Evolutionary conservation across 768 basidiomycete genomes (phyloP), one percentile per base, ranked within the genome.

Genomic region (Lactarius sanguifluus): DNA sequence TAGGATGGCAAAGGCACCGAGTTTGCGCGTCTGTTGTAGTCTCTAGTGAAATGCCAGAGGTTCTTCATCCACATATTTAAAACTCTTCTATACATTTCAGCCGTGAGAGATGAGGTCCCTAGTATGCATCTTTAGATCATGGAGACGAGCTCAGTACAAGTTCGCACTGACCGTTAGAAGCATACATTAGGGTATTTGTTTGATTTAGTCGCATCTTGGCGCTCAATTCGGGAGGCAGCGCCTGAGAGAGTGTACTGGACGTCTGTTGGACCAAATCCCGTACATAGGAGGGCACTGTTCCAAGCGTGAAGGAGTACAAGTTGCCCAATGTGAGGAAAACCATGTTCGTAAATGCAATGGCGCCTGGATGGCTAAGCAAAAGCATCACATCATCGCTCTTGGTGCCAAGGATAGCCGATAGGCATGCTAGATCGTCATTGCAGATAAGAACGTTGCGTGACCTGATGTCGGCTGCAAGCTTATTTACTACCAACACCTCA

Each of bases 41-140:
- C 57, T 50, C 43, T 58, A 1, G 47, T 23, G 47, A 50, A 50
- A 13, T 25, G 12, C 47, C 47, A 50, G 43, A 64, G 18, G 16
- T 23, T 58, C 43, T 57, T 57, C 41, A 58, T n/a, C 32, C 56
- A 64, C 32, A 36, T 23, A 38, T 23, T 57, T 8, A 64, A 23
- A 15, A 43, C n/a, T 12, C n/a, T 34, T 34, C 18, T 64, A 7
- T 43, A 43, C 23, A 34, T 30, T 13, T 36, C 56, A 9, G 25
- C 12, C 3, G 47, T 56, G 6, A 58, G 43, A 23, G 43, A 43
- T 20, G 63, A 50, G 10, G 23, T 20, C 5, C 32, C 63, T 16
- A 9, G 15, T 13, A 10, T 8, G 25, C 36, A 52, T 13, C 25
- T 40, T 30, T 64, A 64, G 63, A 25, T 38, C 34, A 16, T 18